These are phyloP conservation scores for Rugonectria rugulosa DNA, from an alignment of 2,329 filamentous ascomycete genomes.

Conservation along the genomic window DNA sequence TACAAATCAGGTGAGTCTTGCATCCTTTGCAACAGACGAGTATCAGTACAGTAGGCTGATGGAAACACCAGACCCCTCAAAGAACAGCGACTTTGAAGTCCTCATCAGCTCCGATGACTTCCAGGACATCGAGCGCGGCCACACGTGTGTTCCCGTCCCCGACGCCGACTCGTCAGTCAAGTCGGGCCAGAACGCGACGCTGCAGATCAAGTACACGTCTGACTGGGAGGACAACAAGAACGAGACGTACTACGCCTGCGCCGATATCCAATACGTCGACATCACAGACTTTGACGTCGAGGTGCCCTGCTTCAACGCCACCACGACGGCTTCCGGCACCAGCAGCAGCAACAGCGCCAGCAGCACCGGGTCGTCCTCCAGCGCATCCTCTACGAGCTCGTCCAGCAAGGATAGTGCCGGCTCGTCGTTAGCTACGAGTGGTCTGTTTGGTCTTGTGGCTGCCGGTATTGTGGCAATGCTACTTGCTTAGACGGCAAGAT, in stretches of 20 bases:
- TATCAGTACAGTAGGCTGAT: background rate
- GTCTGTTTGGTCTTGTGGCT: background rate
- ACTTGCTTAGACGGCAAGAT: background rate
- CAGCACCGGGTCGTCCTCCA: background rate
- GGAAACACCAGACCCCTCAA: constrained; percentile 37
- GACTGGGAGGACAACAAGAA: constrained; percentile 40
- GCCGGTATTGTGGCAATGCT: background rate
- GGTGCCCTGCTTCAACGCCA: constrained; percentile 48
- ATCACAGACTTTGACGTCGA: constrained; percentile 34
- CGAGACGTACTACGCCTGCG: constrained; percentile 50
- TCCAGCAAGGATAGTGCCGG: background rate
- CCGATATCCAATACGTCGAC: constrained; percentile 48
- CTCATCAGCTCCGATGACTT: constrained; percentile 39
- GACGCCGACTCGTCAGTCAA: constrained; percentile 36
- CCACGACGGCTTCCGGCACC: constrained; percentile 32
- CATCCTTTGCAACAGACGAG: background rate
- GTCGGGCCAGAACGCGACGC: constrained; percentile 49
- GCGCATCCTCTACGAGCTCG: background rate
- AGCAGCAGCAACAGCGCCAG: background rate
- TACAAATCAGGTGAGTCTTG: constrained; percentile 57
- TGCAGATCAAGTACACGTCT: constrained; percentile 50
- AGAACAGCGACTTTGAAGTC: constrained; percentile 44
- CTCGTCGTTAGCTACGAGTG: background rate
- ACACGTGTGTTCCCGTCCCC: constrained; percentile 47
- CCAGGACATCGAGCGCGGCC: constrained; percentile 46